Evolutionary conservation across 2,329 filamentous ascomycete genomes (phyloP), one percentile per base, ranked within the genome.

Genomic region (Stagonosporopsis vannaccii): DNA sequence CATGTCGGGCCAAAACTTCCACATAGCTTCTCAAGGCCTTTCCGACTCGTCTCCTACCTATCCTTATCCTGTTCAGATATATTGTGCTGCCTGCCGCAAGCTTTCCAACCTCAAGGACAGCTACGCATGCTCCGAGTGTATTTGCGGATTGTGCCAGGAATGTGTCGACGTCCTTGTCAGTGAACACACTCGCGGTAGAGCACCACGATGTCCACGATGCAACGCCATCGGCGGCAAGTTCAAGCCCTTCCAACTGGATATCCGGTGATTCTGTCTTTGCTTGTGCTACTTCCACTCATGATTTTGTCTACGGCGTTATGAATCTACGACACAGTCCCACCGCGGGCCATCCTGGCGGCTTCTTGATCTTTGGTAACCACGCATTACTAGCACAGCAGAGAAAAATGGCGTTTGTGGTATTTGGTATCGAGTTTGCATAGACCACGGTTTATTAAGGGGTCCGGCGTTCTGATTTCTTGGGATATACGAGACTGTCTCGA

Each of bases 111-210:
- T 98, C 23, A 89, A 87, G 69, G 90, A 94, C 68, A 95, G 91
- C 30, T 97, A 92, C 71, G 94, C 94, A 20, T 98, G 94, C 75
- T 97, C 93, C 1, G 93, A 97, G 76, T 98, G 95, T 75, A 96
- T 98, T 61, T 96, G 92, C 73, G 94, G 93, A 15, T 84, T 98
- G 45, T 98, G 95, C 76, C 87, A 89, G 61, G 87, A 92, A 56
- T 98, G 94, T 69, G 92, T 97, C 55, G 89, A 92, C 68, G 86
- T 91, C 30, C 81, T 94, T 51, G 87, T 91, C 77, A 85, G 85
- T 65, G 90, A 92, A 73, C 89, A 92, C 73, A 87, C 71, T 28
- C 71, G 89, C 46, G 89, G 90, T 12, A 80, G 89, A 59, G 85
- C 89, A 68, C 90, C 77, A 39, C 75, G 90, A 73, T 95, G 91